A percentile compares a stretch with the other conserved stretches of the same genome.
Conservation (phyloP, 805 yeast species). For the Wickerhamiella hasegawae region DNA sequence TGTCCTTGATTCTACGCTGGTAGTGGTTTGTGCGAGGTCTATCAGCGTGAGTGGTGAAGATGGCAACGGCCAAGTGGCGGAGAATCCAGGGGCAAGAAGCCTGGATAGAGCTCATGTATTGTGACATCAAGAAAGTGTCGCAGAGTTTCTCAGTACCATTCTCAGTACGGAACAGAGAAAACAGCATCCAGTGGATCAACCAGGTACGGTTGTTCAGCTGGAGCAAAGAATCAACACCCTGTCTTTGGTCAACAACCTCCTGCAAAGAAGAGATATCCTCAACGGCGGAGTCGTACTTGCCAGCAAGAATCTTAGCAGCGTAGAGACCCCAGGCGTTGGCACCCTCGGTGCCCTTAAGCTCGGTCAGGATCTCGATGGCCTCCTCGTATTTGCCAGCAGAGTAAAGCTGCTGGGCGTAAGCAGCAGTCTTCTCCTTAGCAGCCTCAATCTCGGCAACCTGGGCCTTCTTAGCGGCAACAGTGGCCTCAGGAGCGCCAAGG, state of each 20-base stretch:
- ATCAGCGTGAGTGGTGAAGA: constrained; percentile 20
- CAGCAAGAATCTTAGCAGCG: constrained; percentile 41
- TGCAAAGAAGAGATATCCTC: constrained; percentile 24
- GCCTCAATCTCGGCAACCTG: not conserved
- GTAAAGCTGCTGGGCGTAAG: constrained; percentile 28
- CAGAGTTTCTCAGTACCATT: constrained; percentile 37
- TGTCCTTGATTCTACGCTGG: constrained; percentile 41
- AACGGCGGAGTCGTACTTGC: constrained; percentile 36
- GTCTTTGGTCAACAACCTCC: constrained; percentile 42
- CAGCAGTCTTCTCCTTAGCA: not conserved
- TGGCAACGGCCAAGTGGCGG: constrained; percentile 50
- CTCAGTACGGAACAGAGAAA: constrained; percentile 40
- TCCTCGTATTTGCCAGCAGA: constrained; percentile 27
- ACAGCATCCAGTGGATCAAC: constrained; percentile 55
- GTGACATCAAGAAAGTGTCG: constrained; percentile 42
- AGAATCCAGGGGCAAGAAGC: constrained; percentile 59
- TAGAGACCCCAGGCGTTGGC: constrained; percentile 48
- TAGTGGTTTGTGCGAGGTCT: constrained; percentile 19
- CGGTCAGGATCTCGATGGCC: constrained; percentile 10
- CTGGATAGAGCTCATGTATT: constrained; percentile 50
- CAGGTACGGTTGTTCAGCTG: constrained; percentile 51
- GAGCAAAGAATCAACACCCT: constrained; percentile 35
- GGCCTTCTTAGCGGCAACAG: not conserved
- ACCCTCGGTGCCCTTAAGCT: constrained; percentile 27
- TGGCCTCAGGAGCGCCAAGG: constrained; percentile 10